Evolutionary conservation across 305 asterid species (phyloP).

Genomic region (Plantago coronopus): DNA sequence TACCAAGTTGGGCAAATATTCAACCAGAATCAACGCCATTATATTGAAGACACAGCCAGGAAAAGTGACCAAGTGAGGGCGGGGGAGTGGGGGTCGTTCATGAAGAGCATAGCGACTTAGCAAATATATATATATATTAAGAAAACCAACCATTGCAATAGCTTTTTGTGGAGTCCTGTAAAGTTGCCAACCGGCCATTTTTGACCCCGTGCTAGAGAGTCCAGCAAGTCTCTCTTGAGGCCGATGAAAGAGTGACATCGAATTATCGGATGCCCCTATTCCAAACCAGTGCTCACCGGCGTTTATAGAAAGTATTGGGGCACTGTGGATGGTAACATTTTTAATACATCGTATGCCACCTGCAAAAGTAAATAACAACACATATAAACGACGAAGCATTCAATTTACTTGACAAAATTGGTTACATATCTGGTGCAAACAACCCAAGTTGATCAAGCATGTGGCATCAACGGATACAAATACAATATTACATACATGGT

Average conservation of each 20-base stretch:
- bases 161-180: conserved; percentile 86
- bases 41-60: too few relatives aligned
- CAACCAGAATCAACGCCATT: too few relatives aligned
- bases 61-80: too few relatives aligned
- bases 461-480: not conserved
- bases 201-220: conserved; percentile 59
- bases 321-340: conserved; percentile 70
- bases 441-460: conserved; percentile 1
- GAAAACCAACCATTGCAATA: conserved; percentile 63
- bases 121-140: not conserved
- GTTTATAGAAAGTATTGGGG: conserved; percentile 74
- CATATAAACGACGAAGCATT: not conserved
- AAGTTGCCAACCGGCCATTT: conserved; percentile 95
- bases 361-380: conserved; percentile 19
- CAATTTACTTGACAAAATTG: conserved; percentile 7
- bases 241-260: conserved; percentile 95
- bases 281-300: conserved; percentile 95
- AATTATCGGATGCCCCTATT: conserved; percentile 93
- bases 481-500: not conserved
- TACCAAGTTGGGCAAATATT: too few relatives aligned
- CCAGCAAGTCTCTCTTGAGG: conserved; percentile 92
- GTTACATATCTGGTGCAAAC: too few relatives aligned
- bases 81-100: not conserved
- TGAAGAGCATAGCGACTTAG: conserved; percentile 20
- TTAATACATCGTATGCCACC: conserved; percentile 76